These are phyloP conservation scores for Gillenia trifoliata DNA, from an alignment of 306 rosid species.

Conservation along the genomic window DNA sequence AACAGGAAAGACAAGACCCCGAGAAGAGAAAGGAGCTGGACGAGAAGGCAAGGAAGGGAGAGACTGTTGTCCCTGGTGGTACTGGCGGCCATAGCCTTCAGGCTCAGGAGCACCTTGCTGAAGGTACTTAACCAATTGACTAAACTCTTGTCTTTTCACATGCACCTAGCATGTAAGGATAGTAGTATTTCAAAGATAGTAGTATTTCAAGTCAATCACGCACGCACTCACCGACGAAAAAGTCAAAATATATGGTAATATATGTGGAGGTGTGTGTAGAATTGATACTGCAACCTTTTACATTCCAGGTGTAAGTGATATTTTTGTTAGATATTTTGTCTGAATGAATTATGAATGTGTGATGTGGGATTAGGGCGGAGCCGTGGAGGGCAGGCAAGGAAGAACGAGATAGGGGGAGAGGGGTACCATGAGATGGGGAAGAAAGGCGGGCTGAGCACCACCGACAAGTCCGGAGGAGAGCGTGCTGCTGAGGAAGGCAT, in stretches of 20 bases:
- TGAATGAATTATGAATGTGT: background rate
- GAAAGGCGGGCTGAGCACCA: constrained; percentile 63
- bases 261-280: too few species aligned
- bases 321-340: background rate
- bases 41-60: constrained; percentile 55
- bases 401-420: constrained; percentile 21
- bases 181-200: too few species aligned
- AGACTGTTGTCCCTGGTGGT: constrained; percentile 74
- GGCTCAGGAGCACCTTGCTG: constrained; percentile 77
- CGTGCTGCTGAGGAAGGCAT: constrained; percentile 56
- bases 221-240: too few species aligned
- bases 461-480: constrained; percentile 47
- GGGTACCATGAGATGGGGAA: constrained; percentile 62
- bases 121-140: constrained; percentile 44
- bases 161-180: too few species aligned
- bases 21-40: constrained; percentile 43
- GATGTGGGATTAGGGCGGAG: constrained; percentile 46
- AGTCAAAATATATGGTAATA: too few species aligned
- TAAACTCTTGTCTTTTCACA: background rate
- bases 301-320: too few species aligned
- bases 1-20: constrained; percentile 18
- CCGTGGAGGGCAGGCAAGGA: constrained; percentile 51
- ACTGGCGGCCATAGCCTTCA: constrained; percentile 78
- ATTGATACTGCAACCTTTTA: too few species aligned
- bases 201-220: too few species aligned